Percentiles rank a stretch among this genome's conserved stretches.
These are phyloP conservation scores for Primulina huaijiensis DNA, from an alignment of 257 asterid genomes.

Conservation along the genomic window DNA sequence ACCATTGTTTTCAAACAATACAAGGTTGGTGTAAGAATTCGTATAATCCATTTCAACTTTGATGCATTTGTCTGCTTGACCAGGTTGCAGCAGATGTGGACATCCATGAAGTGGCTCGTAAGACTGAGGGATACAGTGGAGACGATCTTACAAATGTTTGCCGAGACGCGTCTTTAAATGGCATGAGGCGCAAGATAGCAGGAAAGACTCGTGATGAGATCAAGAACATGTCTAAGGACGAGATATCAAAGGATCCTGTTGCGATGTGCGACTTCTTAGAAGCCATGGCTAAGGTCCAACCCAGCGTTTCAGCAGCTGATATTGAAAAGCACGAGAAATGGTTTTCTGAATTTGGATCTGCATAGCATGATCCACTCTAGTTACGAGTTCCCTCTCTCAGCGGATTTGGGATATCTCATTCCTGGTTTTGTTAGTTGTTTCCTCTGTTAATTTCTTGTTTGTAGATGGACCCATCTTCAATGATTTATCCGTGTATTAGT, in stretches of 20 bases:
- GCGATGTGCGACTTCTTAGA: constrained; percentile 94
- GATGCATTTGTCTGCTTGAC: neutral
- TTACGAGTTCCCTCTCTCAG: neutral
- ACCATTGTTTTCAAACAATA: too few species aligned
- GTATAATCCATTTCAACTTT: constrained; percentile 5
- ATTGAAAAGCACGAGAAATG: constrained; percentile 94
- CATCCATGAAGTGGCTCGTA: constrained; percentile 85
- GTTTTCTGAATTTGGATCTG: constrained; percentile 90
- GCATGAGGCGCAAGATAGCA: constrained; percentile 89
- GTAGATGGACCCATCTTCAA: neutral
- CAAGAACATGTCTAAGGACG: constrained; percentile 88
- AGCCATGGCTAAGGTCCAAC: constrained; percentile 87
- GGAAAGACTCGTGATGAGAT: constrained; percentile 91
- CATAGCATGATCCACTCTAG: constrained; percentile 31
- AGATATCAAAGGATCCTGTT: constrained; percentile 83
- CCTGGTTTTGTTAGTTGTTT: neutral
- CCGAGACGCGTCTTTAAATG: constrained; percentile 88
- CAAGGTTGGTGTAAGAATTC: neutral
- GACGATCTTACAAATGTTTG: constrained; percentile 95
- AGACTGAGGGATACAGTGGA: constrained; percentile 95
- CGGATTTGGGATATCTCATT: neutral
- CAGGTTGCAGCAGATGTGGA: constrained; percentile 97
- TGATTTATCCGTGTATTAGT: too few species aligned
- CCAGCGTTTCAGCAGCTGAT: constrained; percentile 91
- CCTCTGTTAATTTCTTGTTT: constrained; percentile 1